phyloP scores from a whole-genome alignment of 768 basidiomycete genomes.

The Pulveroboletus sp. region DNA sequence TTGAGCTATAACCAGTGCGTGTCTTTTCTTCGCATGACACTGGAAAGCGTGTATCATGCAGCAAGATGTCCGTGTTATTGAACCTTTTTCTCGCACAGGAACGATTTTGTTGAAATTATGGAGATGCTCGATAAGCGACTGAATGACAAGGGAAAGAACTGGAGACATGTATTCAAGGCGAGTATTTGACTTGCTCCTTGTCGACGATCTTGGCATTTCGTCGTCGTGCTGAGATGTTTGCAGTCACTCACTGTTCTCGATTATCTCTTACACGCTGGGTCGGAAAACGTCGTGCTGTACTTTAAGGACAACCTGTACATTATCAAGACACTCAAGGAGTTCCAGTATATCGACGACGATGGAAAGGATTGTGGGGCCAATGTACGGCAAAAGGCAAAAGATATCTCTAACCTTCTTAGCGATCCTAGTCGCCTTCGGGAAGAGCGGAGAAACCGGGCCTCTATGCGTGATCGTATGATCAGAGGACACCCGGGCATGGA shows the following conservation, averaged over 20 bases:
- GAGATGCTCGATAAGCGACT: slow-evolving; percentile 99
- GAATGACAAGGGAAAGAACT: slow-evolving; percentile 99
- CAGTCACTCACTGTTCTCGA: slow-evolving; percentile 91
- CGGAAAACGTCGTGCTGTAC: slow-evolving; percentile 98
- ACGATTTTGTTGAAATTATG: slow-evolving; percentile 99
- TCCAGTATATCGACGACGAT: slow-evolving; percentile 93
- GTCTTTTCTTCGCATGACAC: background rate
- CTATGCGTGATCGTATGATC: slow-evolving; percentile 94
- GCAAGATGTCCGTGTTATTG: background rate
- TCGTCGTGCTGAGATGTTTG: slow-evolving; percentile 5
- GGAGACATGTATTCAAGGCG: slow-evolving; percentile 99
- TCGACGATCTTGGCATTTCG: background rate
- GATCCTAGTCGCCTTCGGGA: slow-evolving; percentile 83
- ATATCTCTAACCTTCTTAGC: slow-evolving; percentile 89
- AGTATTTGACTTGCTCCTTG: slow-evolving; percentile 12
- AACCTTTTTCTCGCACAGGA: slow-evolving; percentile 37
- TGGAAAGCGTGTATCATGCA: background rate
- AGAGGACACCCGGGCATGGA: slow-evolving; percentile 45
- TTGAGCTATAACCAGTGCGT: slow-evolving; percentile 93
- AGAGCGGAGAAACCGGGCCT: slow-evolving; percentile 77
- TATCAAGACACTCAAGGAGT: slow-evolving; percentile 98
- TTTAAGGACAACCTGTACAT: slow-evolving; percentile 97
- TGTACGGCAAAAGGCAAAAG: slow-evolving; percentile 95
- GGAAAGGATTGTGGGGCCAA: slow-evolving; percentile 99
- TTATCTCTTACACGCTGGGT: slow-evolving; percentile 93